Base-by-base conservation (phyloP, 345 rosid genomes). In the Microthlaspi erraticum region DNA sequence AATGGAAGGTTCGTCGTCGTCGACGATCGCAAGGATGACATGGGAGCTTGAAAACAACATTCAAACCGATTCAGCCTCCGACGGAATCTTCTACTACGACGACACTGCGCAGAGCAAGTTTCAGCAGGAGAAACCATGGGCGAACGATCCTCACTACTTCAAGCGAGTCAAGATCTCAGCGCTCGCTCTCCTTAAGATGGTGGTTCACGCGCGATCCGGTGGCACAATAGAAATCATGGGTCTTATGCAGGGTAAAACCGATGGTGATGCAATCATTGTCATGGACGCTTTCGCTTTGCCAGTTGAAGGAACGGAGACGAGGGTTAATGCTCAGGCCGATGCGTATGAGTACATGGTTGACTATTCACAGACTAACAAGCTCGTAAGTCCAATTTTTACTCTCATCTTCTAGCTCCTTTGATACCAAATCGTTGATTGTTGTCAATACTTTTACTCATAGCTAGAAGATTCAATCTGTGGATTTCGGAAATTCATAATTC, bases 311-410 rank as follows among this genome's bases (percentile, higher is more conserved):
- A 95, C 99, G 13, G 99, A 92, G 81, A 33, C 79, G 80, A 87
- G 96, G 87, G 98, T 95, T 78, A 95, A 95, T 74, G 99, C 99
- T 33, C 99, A 95, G 79, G 97, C 94, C 5, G 99, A 95, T 80
- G 99, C 99, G 5, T 95, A 94, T 86, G 99, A 92, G 83, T 95
- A 95, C 43, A 95, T 95, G 99, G 99, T 95, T 44, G 99, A 95
- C 34, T 95, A 95, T 49, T 92, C 98, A 1, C 96, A 88, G 83
- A 95, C 97, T 48, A 95, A 90, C 77, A 95, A 90, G 82, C 93
- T 87, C 97, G 99, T 91, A 50, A 14, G 0, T 45, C 29, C 29
- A 3, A 26, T 26, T 26, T 26, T 20, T 17, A 34, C 58, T 52
- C 37, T 33, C n/a, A 2, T 8, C 23, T 20, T 2, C 23, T 53